Evolutionary conservation across 208 protist species (phyloP), one percentile per base, ranked within the genome.

Genomic region (Leptomonas seymouri): DNA sequence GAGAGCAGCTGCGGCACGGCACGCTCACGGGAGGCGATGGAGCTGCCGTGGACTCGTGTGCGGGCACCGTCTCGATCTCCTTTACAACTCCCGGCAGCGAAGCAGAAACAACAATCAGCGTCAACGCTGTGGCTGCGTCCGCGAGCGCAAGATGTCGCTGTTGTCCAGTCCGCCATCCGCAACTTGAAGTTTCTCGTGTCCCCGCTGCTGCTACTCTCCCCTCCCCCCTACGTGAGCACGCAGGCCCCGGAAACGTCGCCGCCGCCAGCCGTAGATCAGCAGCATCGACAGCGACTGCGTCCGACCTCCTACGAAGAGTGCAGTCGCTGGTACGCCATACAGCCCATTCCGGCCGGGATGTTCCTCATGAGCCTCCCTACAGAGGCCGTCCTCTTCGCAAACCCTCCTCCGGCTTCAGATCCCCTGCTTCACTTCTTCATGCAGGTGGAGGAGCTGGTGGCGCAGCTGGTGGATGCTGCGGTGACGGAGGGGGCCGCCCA

Each of bases 401-500:
- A 81, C 25, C 85, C 87, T 15, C 87, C 85, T 6, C 78, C 78
- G 16, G 50, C 84, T n/a, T 60, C 74, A 0, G 80, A 85, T 64
- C 84, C 81, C 1, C 25, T 92, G 30, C 81, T 89, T 7, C 58
- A 53, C 23, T 93, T 85, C 50, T 93, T 90, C 64, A 85, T 93
- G 71, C 73, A 93, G 50, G 68, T 95, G 27, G 90, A 95, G 67
- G 87, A 95, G 31, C 55, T 95, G 30, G 75, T 90, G 30, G 90
- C 72, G 3, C 87, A 93, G 75, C 73, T 95, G 20, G 74, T 93
- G 53, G 78, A 75, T 21, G 85, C 74, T 5, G 80, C 61, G 20
- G 77, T 61, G 53, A 80, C 85, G 18, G 39, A 31, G 23, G 28
- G 12, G 23, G 76, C 83, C 18, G 68, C 86, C 18, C 86, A 95